Evolutionary conservation across 2,329 filamentous ascomycete species (phyloP).

Genomic region (Trichoderma semiorbis): DNA sequence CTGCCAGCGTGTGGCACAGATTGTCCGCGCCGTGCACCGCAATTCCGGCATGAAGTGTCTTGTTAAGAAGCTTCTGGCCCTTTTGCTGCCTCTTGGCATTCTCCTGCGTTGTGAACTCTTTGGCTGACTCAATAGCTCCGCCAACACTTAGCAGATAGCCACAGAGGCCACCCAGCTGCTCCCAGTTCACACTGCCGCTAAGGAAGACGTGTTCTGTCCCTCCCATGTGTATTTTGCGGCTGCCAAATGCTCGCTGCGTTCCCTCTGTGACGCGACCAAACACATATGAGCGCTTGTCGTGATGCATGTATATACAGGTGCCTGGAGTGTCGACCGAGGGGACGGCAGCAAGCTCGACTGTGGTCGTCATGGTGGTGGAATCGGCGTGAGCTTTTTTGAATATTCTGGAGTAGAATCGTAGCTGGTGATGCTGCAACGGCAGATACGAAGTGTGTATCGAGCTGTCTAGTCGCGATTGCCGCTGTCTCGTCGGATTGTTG

Average conservation of each 20-base stretch:
- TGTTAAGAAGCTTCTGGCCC: constrained; percentile 30
- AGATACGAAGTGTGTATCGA: neutral
- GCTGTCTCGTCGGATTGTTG: neutral
- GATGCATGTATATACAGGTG: constrained; percentile 72
- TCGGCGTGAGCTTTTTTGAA: constrained; percentile 1
- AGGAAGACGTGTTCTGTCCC: constrained; percentile 78
- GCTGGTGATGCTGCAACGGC: neutral
- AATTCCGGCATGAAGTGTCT: constrained; percentile 37
- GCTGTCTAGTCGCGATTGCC: neutral
- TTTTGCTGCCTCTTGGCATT: constrained; percentile 42
- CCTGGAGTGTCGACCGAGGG: constrained; percentile 88
- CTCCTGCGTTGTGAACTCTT: constrained; percentile 37
- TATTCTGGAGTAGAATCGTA: constrained; percentile 21
- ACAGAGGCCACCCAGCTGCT: constrained; percentile 73
- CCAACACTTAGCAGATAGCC: constrained; percentile 83
- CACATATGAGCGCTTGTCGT: constrained; percentile 77
- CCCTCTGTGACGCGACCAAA: constrained; percentile 83
- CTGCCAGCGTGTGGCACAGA: constrained; percentile 75
- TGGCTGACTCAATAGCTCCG: constrained; percentile 55
- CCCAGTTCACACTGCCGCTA: constrained; percentile 73
- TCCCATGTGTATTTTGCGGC: constrained; percentile 62
- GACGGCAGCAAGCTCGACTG: constrained; percentile 71
- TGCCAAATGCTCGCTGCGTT: constrained; percentile 70
- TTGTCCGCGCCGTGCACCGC: constrained; percentile 80
- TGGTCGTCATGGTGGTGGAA: constrained; percentile 61